A percentile compares a stretch with the other conserved stretches of the same genome.
These are phyloP conservation scores for Hyaloscypha finlandica DNA, from an alignment of 495 filamentous ascomycete species.

Conservation along the genomic window DNA sequence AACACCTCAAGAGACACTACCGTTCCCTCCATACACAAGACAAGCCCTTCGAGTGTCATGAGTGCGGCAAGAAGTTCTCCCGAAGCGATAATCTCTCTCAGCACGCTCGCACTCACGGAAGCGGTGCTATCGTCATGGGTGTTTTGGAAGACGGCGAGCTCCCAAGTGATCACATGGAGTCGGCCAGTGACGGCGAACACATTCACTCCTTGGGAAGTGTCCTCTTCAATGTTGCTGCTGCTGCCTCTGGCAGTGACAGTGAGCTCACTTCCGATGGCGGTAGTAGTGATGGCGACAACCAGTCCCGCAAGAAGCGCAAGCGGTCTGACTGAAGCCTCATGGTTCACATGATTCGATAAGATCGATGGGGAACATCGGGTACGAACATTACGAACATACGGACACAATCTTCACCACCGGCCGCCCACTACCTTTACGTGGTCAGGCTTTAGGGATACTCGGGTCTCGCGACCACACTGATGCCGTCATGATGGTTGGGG, in stretches of 20 bases:
- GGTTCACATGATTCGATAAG: background rate
- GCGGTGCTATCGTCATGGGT: conserved; percentile 85
- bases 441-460: conserved; percentile 20
- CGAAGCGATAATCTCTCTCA: conserved; percentile 96
- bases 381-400: conserved; percentile 27
- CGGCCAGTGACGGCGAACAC: conserved; percentile 55
- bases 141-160: conserved; percentile 70
- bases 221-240: conserved; percentile 74
- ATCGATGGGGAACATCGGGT: conserved; percentile 13
- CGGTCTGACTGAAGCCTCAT: conserved; percentile 49
- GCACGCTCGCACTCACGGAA: conserved; percentile 92
- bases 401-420: conserved; percentile 21
- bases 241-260: conserved; percentile 62
- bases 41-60: conserved; percentile 95
- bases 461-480: conserved; percentile 27
- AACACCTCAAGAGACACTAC: conserved; percentile 99
- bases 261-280: conserved; percentile 47
- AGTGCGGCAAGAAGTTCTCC: conserved; percentile 99
- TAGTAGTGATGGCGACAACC: conserved; percentile 51
- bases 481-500: conserved; percentile 30
- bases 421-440: conserved; percentile 24
- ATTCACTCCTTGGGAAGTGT: conserved; percentile 65
- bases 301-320: conserved; percentile 77
- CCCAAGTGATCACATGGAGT: conserved; percentile 42
- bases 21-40: conserved; percentile 97